Conservation (phyloP, 371 early-diverging fungal genomes). For the Phascolomyces articulosus region DNA sequence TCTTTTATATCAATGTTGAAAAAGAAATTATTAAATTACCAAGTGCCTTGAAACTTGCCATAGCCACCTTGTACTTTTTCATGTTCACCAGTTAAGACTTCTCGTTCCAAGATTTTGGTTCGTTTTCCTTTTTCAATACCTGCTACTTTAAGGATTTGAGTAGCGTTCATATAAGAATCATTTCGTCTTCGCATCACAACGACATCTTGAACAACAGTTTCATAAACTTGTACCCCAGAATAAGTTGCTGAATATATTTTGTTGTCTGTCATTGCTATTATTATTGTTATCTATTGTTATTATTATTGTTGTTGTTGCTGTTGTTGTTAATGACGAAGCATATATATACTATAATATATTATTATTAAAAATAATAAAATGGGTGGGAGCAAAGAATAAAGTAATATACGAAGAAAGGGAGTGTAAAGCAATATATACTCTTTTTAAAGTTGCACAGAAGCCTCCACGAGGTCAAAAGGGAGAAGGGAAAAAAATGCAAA, state of each 20-base stretch:
- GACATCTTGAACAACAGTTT: slow-evolving; percentile 80
- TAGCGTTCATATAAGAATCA: slow-evolving; percentile 95
- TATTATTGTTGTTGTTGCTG: too few relatives aligned
- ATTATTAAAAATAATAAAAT: too few relatives aligned
- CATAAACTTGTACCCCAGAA: slow-evolving; percentile 87
- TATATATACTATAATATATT: not conserved
- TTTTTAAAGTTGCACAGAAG: not conserved
- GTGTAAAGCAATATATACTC: not conserved
- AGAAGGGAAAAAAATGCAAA: slow-evolving; percentile 1
- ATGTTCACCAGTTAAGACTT: slow-evolving; percentile 81
- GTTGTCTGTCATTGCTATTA: slow-evolving; percentile 5
- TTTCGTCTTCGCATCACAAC: slow-evolving; percentile 91
- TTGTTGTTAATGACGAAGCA: not conserved
- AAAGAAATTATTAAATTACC: slow-evolving; percentile 42
- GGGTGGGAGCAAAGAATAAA: too few relatives aligned
- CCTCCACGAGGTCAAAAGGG: not conserved
- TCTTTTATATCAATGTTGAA: too few relatives aligned
- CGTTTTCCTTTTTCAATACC: slow-evolving; percentile 91
- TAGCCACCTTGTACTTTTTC: slow-evolving; percentile 98
- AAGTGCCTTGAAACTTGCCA: slow-evolving; percentile 97
- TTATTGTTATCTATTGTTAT: not conserved
- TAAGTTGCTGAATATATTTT: slow-evolving; percentile 75
- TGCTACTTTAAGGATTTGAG: slow-evolving; percentile 96
- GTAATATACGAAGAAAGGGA: too few relatives aligned
- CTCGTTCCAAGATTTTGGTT: slow-evolving; percentile 93